Percentiles rank a stretch among this genome's conserved stretches.
These are phyloP conservation scores for Mycena floridula DNA, from an alignment of 768 basidiomycete genomes.

Conservation along the genomic window DNA sequence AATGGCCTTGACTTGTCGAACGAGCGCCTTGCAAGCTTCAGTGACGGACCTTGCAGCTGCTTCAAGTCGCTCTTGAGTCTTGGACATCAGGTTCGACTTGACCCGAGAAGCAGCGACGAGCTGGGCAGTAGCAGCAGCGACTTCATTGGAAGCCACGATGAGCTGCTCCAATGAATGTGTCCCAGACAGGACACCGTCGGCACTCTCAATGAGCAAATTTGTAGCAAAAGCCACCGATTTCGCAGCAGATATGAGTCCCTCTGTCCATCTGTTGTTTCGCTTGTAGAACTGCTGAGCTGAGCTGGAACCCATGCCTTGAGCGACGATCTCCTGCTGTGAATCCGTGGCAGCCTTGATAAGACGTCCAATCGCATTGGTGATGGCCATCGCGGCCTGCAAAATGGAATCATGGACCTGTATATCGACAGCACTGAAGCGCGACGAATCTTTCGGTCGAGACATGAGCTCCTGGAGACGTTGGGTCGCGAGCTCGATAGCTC, in stretches of 20 bases:
- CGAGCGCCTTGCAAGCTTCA: conserved; percentile 94
- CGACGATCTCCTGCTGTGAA: conserved; percentile 97
- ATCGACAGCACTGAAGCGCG: conserved; percentile 86
- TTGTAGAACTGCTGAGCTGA: conserved; percentile 98
- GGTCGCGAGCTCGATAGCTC: conserved; percentile 91
- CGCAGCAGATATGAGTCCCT: conserved; percentile 96
- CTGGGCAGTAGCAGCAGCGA: conserved; percentile 94
- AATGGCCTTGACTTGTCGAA: conserved; percentile 93
- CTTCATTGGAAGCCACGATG: conserved; percentile 99
- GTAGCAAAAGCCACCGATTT: conserved; percentile 98
- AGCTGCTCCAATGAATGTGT: conserved; percentile 97
- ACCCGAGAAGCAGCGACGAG: conserved; percentile 97
- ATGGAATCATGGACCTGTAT: conserved; percentile 98
- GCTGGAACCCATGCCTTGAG: conserved; percentile 89
- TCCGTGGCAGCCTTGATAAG: conserved; percentile 96
- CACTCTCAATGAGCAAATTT: conserved; percentile 90
- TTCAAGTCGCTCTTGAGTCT: conserved; percentile 95
- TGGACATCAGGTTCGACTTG: conserved; percentile 97
- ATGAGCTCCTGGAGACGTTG: conserved; percentile 87
- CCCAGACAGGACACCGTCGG: conserved; percentile 94
- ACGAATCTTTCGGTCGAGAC: conserved; percentile 80
- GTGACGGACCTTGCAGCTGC: conserved; percentile 96
- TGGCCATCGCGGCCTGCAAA: conserved; percentile 86
- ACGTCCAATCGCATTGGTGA: conserved; percentile 90
- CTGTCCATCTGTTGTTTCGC: conserved; percentile 99